Base-by-base conservation (phyloP, 116 monocot species). In the Posidonia oceanica region DNA sequence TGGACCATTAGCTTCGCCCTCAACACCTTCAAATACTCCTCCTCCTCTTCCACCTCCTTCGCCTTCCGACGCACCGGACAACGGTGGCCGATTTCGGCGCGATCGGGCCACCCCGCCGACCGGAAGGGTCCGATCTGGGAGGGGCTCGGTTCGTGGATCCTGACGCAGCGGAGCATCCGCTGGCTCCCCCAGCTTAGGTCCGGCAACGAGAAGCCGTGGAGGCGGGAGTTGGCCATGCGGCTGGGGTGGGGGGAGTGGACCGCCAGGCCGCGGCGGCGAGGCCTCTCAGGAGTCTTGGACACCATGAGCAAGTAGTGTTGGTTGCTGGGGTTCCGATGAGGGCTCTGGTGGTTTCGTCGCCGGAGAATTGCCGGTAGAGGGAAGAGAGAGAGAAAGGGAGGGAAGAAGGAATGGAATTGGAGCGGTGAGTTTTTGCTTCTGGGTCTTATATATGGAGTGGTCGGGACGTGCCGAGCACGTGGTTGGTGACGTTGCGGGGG, bases 181-280 rank as follows among this genome's bases (percentile, higher is more conserved):
- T 75, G 75, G 54, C 39, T 3, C 15, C 79, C 81, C 89, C 89
- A 86, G 75, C 71, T 74, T 62, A 23, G 54, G 18, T 69, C 54
- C 6, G 83, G 81, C 61, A 84, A 82, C 14, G 74, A 69, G 82
- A 83, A 86, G 75, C 74, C 69, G 74, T 86, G 83, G 61, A 83
- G 48, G 48, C 48, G 48, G 12, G 86, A 14, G 70, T 76, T 6
- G 69, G 14, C 13, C 63, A 22, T 64, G 20, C 48, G 48, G 8
- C 48, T 48, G 48, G 48, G 48, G 48, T 48, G 48, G 48, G 48
- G 12, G 48, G 48, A 48, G 48, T 48, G 48, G 48, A 48, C 12
- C 3, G 12, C 7, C 5, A 48, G 11, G 48, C 12, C 7, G 1
- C 12, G 48, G 48, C 48, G 48, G 48, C 48, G 48, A 48, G 48